phyloP scores from a whole-genome alignment of 768 basidiomycete species.

The Mycena olivaceomarginata region DNA sequence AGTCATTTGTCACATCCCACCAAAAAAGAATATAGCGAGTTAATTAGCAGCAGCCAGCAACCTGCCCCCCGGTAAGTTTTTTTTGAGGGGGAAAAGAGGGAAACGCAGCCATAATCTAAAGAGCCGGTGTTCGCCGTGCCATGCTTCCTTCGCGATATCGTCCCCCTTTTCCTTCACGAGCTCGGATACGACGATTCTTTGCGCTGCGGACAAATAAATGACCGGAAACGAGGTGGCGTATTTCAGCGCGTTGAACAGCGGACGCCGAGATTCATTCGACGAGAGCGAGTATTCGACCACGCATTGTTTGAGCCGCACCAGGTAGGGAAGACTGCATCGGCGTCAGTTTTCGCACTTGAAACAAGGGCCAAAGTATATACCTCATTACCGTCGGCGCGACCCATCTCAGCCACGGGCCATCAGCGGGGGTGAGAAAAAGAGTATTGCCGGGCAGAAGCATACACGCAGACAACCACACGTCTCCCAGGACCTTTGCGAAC shows the following conservation, averaged over 20 bases:
- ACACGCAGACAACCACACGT: conserved; percentile 91
- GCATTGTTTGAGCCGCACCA: conserved; percentile 96
- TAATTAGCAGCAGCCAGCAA: conserved; percentile 87
- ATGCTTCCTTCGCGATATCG: conserved; percentile 64
- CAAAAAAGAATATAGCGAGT: conserved; percentile 98
- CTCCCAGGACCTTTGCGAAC: conserved; percentile 97
- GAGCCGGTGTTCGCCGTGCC: conserved; percentile 86
- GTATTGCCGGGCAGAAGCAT: conserved; percentile 93
- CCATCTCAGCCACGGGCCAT: conserved; percentile 82
- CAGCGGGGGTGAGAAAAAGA: conserved; percentile 77
- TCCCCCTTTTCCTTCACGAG: conserved; percentile 69
- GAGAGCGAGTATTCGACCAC: conserved; percentile 85
- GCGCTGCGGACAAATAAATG: conserved; percentile 94
- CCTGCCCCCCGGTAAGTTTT: conserved; percentile 65
- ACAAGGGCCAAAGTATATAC: conserved; percentile 60
- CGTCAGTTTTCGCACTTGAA: conserved; percentile 9
- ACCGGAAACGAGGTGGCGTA: conserved; percentile 98
- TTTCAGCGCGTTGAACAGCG: conserved; percentile 94
- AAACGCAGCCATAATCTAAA: conserved; percentile 89
- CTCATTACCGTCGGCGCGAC: conserved; percentile 91
- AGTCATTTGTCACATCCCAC: conserved; percentile 99
- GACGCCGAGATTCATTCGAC: conserved; percentile 79
- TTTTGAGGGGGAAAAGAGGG: neutral
- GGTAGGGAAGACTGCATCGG: conserved; percentile 84
- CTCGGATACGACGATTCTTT: conserved; percentile 82